phyloP scores from a whole-genome alignment of 106 monocot genomes.

The Posidonia australis region DNA sequence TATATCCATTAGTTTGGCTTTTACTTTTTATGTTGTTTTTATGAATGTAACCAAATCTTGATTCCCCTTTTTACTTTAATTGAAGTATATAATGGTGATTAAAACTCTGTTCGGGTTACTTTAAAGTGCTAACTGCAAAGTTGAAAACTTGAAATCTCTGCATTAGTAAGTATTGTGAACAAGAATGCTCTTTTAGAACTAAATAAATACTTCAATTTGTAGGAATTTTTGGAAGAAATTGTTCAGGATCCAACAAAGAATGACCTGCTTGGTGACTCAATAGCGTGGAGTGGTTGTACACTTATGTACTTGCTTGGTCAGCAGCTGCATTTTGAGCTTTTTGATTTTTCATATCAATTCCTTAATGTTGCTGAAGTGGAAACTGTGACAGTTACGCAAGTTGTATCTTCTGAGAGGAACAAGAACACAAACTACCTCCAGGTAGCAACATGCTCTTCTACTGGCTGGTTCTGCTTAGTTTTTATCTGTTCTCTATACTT shows the following conservation, averaged over 20 bases:
- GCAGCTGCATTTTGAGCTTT: slow-evolving; percentile 90
- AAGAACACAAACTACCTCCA: slow-evolving; percentile 37
- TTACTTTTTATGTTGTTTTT: too few relatives aligned
- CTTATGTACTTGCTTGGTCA: slow-evolving; percentile 97
- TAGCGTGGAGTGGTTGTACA: slow-evolving; percentile 94
- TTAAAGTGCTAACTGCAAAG: too few relatives aligned
- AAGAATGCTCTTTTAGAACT: not conserved
- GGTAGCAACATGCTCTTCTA: slow-evolving; percentile 17
- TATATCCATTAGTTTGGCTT: too few relatives aligned
- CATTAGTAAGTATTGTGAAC: too few relatives aligned
- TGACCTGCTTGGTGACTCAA: slow-evolving; percentile 74
- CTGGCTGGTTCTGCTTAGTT: not conserved
- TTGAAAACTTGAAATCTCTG: too few relatives aligned
- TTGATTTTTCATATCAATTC: slow-evolving; percentile 88
- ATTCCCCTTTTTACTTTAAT: too few relatives aligned
- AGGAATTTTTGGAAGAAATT: slow-evolving; percentile 75
- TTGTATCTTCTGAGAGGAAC: slow-evolving; percentile 29
- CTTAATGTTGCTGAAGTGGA: slow-evolving; percentile 98
- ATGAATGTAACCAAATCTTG: too few relatives aligned
- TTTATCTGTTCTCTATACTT: not conserved
- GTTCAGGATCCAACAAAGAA: slow-evolving; percentile 39
- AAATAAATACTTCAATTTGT: slow-evolving; percentile 3
- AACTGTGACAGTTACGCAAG: slow-evolving; percentile 27
- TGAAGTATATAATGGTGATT: too few relatives aligned
- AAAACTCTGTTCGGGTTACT: too few relatives aligned